Evolutionary conservation across 2,329 filamentous ascomycete genomes (phyloP), one percentile per base, ranked within the genome.

Genomic region (Pseudogymnoascus sp.): DNA sequence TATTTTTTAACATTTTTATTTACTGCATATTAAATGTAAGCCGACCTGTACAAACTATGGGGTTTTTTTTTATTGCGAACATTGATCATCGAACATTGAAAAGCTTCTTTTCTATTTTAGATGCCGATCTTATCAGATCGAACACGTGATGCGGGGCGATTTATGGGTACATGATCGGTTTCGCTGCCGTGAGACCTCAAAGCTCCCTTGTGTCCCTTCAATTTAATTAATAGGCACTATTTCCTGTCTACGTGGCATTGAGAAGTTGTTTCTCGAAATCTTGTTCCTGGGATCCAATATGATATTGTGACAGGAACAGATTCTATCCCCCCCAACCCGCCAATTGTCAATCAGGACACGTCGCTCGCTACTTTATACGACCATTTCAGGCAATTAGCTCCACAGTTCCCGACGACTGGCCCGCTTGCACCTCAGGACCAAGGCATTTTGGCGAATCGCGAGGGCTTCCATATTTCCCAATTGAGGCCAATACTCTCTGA

Each of bases 391-490:
- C 33, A 59, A 43, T 43, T 43, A 59, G 57, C 47, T 53, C 57
- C 57, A 43, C 57, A 38, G 57, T 59, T 59, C 33, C 15, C 41
- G 57, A 12, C 57, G 57, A 20, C 25, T 59, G 35, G 57, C 20
- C 57, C 35, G 35, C 57, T 59, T 43, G n/a, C 47, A 53, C 47
- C n/a, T 53, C 35, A 25, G n/a, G 33, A 30, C 57, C 57, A 43
- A 22, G 33, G 22, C 57, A 37, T 43, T 43, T 58, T 37, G 38
- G 33, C 57, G 35, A 43, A 37, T 43, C 33, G 57, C 57, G 33
- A 22, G 60, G 43, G 53, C 62, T n/a, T 33, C 62, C 22, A 53
- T 33, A 53, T 53, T 53, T 33, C 47, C 47, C 47, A 53, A 53
- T 53, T 5, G 47, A 53, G 28, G 25, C 47, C 47, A 53, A 53